Evolutionary conservation across 2,329 filamentous ascomycete genomes (phyloP), one percentile per base, ranked within the genome.

Genomic region (Claviceps citrina): DNA sequence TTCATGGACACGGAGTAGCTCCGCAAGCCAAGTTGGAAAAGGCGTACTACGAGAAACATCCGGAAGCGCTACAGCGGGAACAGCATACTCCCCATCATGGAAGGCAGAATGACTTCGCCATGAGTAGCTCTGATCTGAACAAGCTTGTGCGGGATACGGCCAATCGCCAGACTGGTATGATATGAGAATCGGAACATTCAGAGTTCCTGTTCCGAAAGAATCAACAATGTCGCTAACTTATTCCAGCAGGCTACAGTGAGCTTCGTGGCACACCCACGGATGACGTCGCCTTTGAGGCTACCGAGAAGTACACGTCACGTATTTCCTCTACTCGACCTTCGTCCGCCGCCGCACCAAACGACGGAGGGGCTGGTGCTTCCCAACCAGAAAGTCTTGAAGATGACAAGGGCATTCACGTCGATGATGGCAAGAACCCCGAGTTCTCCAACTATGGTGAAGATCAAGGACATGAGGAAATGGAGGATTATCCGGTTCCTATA

Each of bases 21-120:
- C 69, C 80, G 3, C 74, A 76, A 42, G 84, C 93, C 61, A 84
- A 81, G 55, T 83, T 96, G 31, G 85, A 94, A 52, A 84, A 83
- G 63, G 82, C 83, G 20, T 95, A 93, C 72, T 93, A 91, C 54
- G 76, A 85, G 52, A 95, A 91, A 62, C 86, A 94, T 53, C 89
- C 89, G 0, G 84, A 95, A 48, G 67, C 81, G 24, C 69, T 73
- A 41, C 76, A 81, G 55, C 84, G 89, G 59, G 84, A 87, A 54
- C 73, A 77, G 47, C 75, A 66, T 22, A 64, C 63, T 8, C 65
- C 69, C 32, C 61, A 74, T 22, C 63, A 71, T 42, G 71, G 74
- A 39, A 70, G 72, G 42, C 65, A 67, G 46, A 66, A 67, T 46
- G 82, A 91, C 54, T 93, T 81, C 64, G 84, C 85, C 41, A 73